phyloP scores from a whole-genome alignment of 1,284 basidiomycete species.

The Coriolopsis trogii region DNA sequence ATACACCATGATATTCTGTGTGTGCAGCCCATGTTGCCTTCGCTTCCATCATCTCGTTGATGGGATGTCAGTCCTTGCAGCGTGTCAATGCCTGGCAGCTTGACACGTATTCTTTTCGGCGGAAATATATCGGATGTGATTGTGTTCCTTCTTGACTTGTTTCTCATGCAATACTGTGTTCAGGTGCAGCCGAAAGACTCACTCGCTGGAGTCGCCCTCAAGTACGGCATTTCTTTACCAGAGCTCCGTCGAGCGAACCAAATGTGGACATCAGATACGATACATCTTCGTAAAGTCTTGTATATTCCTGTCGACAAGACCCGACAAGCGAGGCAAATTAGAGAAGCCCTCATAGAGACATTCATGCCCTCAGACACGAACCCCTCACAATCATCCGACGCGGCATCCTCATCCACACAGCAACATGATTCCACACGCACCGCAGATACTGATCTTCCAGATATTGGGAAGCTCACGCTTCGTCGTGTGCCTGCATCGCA shows the following conservation, averaged over 20 bases:
- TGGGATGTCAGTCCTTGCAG: too few relatives aligned
- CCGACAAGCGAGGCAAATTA: conserved; percentile 34
- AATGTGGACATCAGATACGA: conserved; percentile 87
- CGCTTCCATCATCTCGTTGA: too few relatives aligned
- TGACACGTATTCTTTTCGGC: too few relatives aligned
- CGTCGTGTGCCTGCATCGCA: conserved; percentile 34
- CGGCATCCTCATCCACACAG: background rate
- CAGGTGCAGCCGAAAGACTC: conserved; percentile 78
- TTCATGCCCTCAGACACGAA: background rate
- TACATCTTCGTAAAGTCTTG: conserved; percentile 82
- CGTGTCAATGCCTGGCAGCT: too few relatives aligned
- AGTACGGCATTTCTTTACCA: conserved; percentile 82
- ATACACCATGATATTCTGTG: background rate
- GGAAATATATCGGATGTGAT: background rate
- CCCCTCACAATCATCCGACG: conserved; percentile 3
- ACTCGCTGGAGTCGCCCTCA: conserved; percentile 81
- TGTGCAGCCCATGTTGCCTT: too few relatives aligned
- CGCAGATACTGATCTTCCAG: background rate
- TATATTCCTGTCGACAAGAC: conserved; percentile 70
- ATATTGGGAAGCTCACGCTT: conserved; percentile 24
- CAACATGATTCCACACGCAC: background rate
- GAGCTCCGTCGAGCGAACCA: conserved; percentile 88
- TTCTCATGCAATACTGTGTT: background rate
- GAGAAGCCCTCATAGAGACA: conserved; percentile 11
- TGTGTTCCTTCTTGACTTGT: background rate